Percentiles rank a stretch among this genome's conserved stretches.
Evolutionary conservation across 2,329 filamentous ascomycete species (phyloP).

Genomic region (Alternaria brassicae): DNA sequence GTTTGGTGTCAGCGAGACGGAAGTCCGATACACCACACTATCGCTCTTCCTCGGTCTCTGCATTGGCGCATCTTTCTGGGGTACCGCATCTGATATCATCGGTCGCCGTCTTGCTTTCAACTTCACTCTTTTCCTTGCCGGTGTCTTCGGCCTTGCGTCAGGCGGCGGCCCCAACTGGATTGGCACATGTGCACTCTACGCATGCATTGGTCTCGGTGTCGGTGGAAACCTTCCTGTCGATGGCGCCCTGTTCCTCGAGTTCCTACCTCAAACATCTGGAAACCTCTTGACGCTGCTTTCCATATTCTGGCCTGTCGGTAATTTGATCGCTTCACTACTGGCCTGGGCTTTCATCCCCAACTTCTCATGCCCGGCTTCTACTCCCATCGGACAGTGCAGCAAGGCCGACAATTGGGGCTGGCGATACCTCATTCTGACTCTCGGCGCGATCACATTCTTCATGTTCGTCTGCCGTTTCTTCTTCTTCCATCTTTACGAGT

Average conservation of each 20-base stretch:
- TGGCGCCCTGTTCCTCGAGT: constrained; percentile 82
- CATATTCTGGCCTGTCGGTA: constrained; percentile 86
- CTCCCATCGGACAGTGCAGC: constrained; percentile 47
- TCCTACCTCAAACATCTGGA: constrained; percentile 76
- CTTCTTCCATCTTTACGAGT: constrained; percentile 82
- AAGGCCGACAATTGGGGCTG: constrained; percentile 71
- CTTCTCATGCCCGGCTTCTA: constrained; percentile 59
- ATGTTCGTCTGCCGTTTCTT: constrained; percentile 84
- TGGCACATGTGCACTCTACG: constrained; percentile 44
- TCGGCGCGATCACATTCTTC: constrained; percentile 74
- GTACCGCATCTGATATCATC: constrained; percentile 77
- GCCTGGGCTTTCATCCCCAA: constrained; percentile 79
- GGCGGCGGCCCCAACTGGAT: constrained; percentile 74
- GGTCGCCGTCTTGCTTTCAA: constrained; percentile 85
- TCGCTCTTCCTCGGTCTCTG: constrained; percentile 78
- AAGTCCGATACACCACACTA: constrained; percentile 81
- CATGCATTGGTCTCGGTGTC: constrained; percentile 54
- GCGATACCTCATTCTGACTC: constrained; percentile 74
- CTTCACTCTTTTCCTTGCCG: constrained; percentile 75
- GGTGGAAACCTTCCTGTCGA: constrained; percentile 79
- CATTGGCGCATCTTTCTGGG: constrained; percentile 81
- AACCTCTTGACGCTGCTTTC: constrained; percentile 80
- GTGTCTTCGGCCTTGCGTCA: constrained; percentile 74
- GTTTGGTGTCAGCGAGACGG: constrained; percentile 73
- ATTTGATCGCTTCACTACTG: constrained; percentile 69